A percentile compares a stretch with the other conserved stretches of the same genome.
These are phyloP conservation scores for Wickerhamiella parazyma DNA, from an alignment of 805 yeast genomes.

Conservation along the genomic window DNA sequence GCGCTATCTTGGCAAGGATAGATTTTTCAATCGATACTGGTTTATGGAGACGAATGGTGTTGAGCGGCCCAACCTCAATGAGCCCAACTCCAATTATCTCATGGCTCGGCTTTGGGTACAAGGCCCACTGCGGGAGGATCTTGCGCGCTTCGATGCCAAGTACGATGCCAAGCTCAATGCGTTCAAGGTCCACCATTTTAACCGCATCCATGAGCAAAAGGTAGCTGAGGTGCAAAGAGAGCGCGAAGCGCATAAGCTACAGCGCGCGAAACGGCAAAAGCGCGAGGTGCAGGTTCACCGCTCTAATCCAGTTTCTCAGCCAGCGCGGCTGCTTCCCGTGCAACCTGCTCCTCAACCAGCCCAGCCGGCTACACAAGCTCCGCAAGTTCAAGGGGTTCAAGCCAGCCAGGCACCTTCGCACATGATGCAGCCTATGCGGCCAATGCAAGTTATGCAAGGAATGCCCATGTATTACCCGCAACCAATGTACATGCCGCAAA, in stretches of 20 bases:
- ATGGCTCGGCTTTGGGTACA: constrained; percentile 86
- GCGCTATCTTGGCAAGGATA: constrained; percentile 64
- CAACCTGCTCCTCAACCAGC: not conserved
- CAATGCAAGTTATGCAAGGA: not conserved
- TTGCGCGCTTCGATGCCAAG: constrained; percentile 11
- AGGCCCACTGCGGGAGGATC: constrained; percentile 57
- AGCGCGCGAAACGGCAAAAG: not conserved
- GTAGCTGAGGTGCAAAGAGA: not conserved
- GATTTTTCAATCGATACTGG: constrained; percentile 81
- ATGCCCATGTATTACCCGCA: constrained; percentile 3
- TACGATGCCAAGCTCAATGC: not conserved
- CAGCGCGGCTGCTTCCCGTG: not conserved
- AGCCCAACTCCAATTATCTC: constrained; percentile 18
- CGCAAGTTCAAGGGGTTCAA: not conserved
- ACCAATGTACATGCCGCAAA: constrained; percentile 4
- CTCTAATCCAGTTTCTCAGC: no score
- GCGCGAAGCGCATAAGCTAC: not conserved
- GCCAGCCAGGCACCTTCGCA: no score
- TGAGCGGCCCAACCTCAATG: not conserved
- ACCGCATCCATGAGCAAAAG: not conserved
- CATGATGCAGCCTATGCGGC: not conserved
- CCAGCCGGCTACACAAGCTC: not conserved
- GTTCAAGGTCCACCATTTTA: not conserved
- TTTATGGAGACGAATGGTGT: constrained; percentile 87
- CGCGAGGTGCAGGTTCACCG: not conserved